Evolutionary conservation across 139 green algal genomes (phyloP).

Genomic region (Haematococcus sp.): DNA sequence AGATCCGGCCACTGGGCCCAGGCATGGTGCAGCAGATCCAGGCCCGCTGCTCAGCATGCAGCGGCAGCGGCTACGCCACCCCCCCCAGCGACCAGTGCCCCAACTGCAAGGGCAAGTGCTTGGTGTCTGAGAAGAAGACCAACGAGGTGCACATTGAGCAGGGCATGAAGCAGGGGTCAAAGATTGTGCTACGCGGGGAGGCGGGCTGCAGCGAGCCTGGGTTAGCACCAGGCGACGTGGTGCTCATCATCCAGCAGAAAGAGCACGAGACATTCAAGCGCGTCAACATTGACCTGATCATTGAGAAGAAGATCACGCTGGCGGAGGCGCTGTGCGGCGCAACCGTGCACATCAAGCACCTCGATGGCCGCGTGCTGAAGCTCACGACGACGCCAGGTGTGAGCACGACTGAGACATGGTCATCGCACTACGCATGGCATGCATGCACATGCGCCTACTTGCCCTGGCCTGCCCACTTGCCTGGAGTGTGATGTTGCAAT

Average conservation of each 20-base stretch:
- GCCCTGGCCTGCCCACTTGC: too few species aligned
- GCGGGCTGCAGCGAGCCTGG: conserved; percentile 83
- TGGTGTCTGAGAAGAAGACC: conserved; percentile 90
- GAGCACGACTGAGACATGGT: neutral
- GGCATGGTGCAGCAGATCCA: conserved; percentile 99
- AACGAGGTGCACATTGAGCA: conserved; percentile 96
- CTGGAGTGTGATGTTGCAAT: too few species aligned
- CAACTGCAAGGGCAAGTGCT: conserved; percentile 72
- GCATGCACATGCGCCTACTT: neutral
- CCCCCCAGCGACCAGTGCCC: conserved; percentile 76
- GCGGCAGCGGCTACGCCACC: conserved; percentile 67
- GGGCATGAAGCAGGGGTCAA: conserved; percentile 76
- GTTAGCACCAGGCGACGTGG: conserved; percentile 81
- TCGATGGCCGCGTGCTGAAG: conserved; percentile 85
- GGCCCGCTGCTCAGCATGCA: conserved; percentile 80
- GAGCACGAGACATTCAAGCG: conserved; percentile 92
- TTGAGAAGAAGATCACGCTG: conserved; percentile 87
- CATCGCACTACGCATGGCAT: too few species aligned
- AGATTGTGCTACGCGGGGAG: conserved; percentile 92
- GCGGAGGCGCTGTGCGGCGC: conserved; percentile 87
- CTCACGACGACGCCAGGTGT: conserved; percentile 41
- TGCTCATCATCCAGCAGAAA: conserved; percentile 94
- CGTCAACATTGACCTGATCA: conserved; percentile 84
- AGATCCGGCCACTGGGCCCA: conserved; percentile 88
- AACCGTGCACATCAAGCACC: conserved; percentile 78